Percentiles rank a stretch among this genome's conserved stretches.
These are phyloP conservation scores for Diaporthe aspalathi DNA, from an alignment of 2,329 filamentous ascomycete genomes.

Conservation along the genomic window DNA sequence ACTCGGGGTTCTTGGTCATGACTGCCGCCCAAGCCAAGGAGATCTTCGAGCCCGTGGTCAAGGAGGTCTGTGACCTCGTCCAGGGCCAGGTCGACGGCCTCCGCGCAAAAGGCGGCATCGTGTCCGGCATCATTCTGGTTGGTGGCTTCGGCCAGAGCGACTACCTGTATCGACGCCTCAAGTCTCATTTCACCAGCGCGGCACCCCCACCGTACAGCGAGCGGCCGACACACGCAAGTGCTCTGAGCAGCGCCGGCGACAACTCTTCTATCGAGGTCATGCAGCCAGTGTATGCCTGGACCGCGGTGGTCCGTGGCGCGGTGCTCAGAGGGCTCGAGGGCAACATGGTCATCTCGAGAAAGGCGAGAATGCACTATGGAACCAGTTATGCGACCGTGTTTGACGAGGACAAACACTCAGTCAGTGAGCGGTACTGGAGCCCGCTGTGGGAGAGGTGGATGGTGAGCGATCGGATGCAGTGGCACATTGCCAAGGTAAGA, in stretches of 20 bases:
- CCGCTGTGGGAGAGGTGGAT: slow-evolving; percentile 86
- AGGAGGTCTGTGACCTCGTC: slow-evolving; percentile 75
- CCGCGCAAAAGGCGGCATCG: slow-evolving; percentile 69
- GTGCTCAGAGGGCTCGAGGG: slow-evolving; percentile 81
- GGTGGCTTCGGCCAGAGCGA: slow-evolving; percentile 85
- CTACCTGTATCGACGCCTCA: slow-evolving; percentile 78
- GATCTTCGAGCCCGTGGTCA: slow-evolving; percentile 81
- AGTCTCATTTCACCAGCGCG: slow-evolving; percentile 72
- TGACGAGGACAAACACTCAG: slow-evolving; percentile 78
- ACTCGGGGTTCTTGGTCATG: slow-evolving; percentile 82
- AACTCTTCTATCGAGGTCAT: slow-evolving; percentile 78
- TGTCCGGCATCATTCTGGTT: slow-evolving; percentile 82
- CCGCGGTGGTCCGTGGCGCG: slow-evolving; percentile 81
- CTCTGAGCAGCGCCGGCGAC: slow-evolving; percentile 55
- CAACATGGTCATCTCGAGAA: slow-evolving; percentile 80
- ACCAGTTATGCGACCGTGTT: slow-evolving; percentile 86
- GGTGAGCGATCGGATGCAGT: slow-evolving; percentile 86
- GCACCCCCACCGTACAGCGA: slow-evolving; percentile 75
- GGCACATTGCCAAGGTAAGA: slow-evolving; percentile 87
- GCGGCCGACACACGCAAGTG: slow-evolving; percentile 73
- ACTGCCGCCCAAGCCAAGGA: slow-evolving; percentile 75
- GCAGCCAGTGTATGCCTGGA: slow-evolving; percentile 86
- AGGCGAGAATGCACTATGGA: slow-evolving; percentile 81
- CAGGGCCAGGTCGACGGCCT: slow-evolving; percentile 75
- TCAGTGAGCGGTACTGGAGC: slow-evolving; percentile 81